Percentiles rank a stretch among this genome's conserved stretches.
phyloP scores from a whole-genome alignment of 768 basidiomycete species.

The Multifurca ochricompacta region DNA sequence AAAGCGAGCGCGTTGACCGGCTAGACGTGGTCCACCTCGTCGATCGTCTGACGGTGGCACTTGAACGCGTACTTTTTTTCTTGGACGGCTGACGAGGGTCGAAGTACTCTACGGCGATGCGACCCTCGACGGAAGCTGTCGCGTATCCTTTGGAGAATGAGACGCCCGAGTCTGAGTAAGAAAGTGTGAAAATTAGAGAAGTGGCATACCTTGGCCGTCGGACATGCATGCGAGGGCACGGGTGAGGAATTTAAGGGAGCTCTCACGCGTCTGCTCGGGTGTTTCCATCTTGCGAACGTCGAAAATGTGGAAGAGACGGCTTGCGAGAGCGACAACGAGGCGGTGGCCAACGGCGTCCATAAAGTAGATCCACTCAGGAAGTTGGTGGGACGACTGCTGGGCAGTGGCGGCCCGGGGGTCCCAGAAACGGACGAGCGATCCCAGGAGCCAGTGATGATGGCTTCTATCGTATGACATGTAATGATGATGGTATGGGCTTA shows the following conservation, averaged over 20 bases:
- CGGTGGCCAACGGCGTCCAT: conserved; percentile 75
- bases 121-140: conserved; percentile 87
- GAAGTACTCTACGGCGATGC: conserved; percentile 97
- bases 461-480: conserved; percentile 47
- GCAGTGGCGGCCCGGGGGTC: conserved; percentile 59
- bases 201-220: conserved; percentile 70
- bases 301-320: conserved; percentile 83
- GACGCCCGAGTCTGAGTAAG: neutral
- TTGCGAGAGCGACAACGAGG: conserved; percentile 91
- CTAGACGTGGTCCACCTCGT: conserved; percentile 92
- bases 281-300: conserved; percentile 72
- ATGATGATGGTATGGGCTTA: too few species aligned
- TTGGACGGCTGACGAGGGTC: conserved; percentile 73
- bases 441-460: conserved; percentile 85
- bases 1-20: conserved; percentile 94
- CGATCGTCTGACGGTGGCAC: conserved; percentile 85
- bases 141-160: conserved; percentile 66
- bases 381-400: conserved; percentile 50
- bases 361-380: conserved; percentile 81
- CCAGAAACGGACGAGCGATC: conserved; percentile 87
- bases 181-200: neutral
- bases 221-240: conserved; percentile 86
- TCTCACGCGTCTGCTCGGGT: conserved; percentile 78
- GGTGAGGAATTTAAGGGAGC: conserved; percentile 93
- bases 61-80: conserved; percentile 95